Base-by-base conservation (phyloP, 345 rosid genomes). In the Viola odorata region DNA sequence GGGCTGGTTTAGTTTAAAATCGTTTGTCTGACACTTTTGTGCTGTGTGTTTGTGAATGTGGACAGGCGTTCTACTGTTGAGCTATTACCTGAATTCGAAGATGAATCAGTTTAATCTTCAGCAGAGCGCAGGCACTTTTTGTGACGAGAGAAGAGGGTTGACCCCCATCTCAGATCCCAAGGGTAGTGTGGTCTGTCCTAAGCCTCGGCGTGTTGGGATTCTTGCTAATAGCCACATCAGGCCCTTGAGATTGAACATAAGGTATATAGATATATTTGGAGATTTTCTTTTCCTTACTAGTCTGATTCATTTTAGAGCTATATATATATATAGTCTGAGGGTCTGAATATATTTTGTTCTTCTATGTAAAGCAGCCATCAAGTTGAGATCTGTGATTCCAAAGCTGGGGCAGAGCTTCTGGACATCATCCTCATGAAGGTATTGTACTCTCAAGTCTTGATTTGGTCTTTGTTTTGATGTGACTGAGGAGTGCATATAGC, bases 381-480 rank as follows among this genome's bases (percentile, higher is more conserved):
- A 12, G 77, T 79, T 10, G 94, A 89, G 74, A 36, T 77, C 40
- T 73, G 69, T 57, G 96, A 90, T 57, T 73, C 75, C 0, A 80
- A 75, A 66, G 95, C 89, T 4, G 76, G 89, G 63, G 82, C 88
- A 0, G 96, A 88, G 79, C 95, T 87, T 82, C 64, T 94, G 61
- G 99, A 94, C 66, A 70, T 90, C 7, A 85, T 94, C 61, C 87
- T 81, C 36, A 84, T 64, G 79, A 85, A 84, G 98, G 97, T 89
- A 69, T 44, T 23, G 7, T 17, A 50, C 5, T 47, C 13, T 47
- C 13, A 6, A 0, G 12, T 49, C 11, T 59, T 7, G 6, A 39
- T 45, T 15, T 3, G 6, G 16, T 8, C 9, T 15, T 23, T 5
- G 0, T 7, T 60, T 3, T 23, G 7, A 15, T 11, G n/a, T 16